phyloP scores from a whole-genome alignment of 2,329 filamentous ascomycete species.

The Hymenoscyphus linearis region DNA sequence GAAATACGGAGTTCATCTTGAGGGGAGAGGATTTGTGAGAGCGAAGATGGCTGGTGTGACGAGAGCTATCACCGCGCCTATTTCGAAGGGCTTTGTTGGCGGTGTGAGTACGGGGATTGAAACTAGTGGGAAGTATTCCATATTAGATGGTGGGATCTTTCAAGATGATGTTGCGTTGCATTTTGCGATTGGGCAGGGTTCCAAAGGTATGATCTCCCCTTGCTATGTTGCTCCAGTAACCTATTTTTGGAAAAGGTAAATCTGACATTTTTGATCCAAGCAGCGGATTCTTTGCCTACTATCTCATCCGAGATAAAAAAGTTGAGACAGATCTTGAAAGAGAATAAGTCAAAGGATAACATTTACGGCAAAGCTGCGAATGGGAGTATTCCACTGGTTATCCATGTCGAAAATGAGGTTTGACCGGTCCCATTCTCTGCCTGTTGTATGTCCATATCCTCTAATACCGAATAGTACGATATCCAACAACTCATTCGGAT shows the following conservation, averaged over 20 bases:
- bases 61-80: constrained; percentile 38
- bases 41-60: constrained; percentile 42
- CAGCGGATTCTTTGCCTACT: constrained; percentile 26
- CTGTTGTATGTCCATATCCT: neutral
- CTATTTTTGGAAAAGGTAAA: too few relatives aligned
- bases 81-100: constrained; percentile 30
- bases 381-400: constrained; percentile 36
- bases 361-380: constrained; percentile 36
- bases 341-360: constrained; percentile 34
- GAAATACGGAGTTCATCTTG: constrained; percentile 38
- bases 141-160: constrained; percentile 39
- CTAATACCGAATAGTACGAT: constrained; percentile 32
- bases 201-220: constrained; percentile 30
- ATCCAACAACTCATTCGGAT: constrained; percentile 38
- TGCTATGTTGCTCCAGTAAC: neutral
- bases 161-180: constrained; percentile 40
- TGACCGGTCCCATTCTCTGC: neutral
- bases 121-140: constrained; percentile 34
- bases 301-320: constrained; percentile 30
- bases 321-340: constrained; percentile 34
- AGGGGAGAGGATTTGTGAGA: constrained; percentile 37
- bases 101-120: constrained; percentile 41
- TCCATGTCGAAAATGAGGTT: constrained; percentile 38
- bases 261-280: constrained; percentile 6
- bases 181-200: constrained; percentile 35